Conservation (phyloP, 2,329 filamentous ascomycete genomes). For the Triangularia setosa region DNA sequence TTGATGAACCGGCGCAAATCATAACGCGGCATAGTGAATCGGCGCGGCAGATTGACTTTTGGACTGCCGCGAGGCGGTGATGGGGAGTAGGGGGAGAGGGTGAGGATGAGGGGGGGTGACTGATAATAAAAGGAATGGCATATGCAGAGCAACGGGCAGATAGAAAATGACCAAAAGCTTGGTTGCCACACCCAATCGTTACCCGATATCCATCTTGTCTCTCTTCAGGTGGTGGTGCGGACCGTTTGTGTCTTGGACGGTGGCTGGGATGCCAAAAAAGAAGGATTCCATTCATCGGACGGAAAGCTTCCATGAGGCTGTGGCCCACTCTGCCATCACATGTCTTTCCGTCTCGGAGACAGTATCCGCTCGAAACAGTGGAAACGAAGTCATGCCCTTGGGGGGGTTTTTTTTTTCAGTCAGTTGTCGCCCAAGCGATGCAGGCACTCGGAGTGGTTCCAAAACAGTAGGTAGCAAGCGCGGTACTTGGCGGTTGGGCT, state of each 20-base stretch:
- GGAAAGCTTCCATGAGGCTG: background rate
- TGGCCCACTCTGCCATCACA: background rate
- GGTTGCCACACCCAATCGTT: slow-evolving; percentile 6
- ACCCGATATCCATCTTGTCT: background rate
- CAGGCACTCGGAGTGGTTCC: slow-evolving; percentile 4
- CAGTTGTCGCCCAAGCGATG: background rate
- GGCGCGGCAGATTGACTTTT: slow-evolving; percentile 17
- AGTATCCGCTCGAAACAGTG: background rate
- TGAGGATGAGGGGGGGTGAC: background rate
- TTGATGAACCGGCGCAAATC: slow-evolving; percentile 21
- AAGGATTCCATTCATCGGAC: background rate
- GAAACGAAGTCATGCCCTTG: too few species aligned
- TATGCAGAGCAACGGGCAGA: slow-evolving; percentile 14
- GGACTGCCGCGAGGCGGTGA: background rate
- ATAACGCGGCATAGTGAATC: slow-evolving; percentile 22
- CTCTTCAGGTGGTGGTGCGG: background rate
- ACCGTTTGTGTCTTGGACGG: background rate
- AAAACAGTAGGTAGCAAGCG: slow-evolving; percentile 11
- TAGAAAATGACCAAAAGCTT: slow-evolving; percentile 4
- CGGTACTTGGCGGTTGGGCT: slow-evolving; percentile 3
- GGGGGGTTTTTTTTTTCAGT: too few species aligned
- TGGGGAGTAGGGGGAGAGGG: background rate
- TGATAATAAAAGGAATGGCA: slow-evolving; percentile 8
- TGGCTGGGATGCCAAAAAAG: background rate
- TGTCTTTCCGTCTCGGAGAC: background rate